Base-by-base conservation (phyloP, 768 basidiomycete species). In the Mycena leptocephala region DNA sequence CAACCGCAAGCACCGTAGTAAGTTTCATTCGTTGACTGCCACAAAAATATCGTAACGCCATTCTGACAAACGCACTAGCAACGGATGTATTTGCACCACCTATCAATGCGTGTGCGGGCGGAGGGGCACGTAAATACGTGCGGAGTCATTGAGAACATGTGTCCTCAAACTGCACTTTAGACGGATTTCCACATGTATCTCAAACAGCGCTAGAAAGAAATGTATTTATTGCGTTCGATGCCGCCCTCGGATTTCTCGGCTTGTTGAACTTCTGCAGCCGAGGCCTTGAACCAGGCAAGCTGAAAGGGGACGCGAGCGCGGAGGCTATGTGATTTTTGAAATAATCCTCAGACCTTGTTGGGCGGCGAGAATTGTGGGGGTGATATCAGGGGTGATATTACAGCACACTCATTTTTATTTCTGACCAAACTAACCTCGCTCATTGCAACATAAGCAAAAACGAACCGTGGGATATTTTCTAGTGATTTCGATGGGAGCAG, bases 51-150 rank as follows among this genome's bases (percentile, higher is more conserved):
- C 11, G 20, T n/a, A 16, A 53, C 10, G 28, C 22, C 13, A 26
- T 58, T 28, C 33, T 70, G 28, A 71, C 48, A 26, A 24, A 24
- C 24, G 22, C 20, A n/a, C 64, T n/a, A 71, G 75, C 13, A 33
- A 43, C 35, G 58, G 46, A 3, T 76, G 75, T 18, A 37, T 30
- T 32, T 76, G 75, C 39, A 48, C 46, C 18, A 66, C 56, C 16
- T n/a, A 6, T 8, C 75, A 65, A 41, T 76, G 75, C 30, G 28
- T 68, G 3, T 76, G 70, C n/a, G 75, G 75, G 13, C 70, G 70
- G 14, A 61, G 70, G 59, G 26, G 59, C n/a, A n/a, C n/a, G n/a
- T n/a, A 59, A 22, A 22, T 37, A 35, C 59, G n/a, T 56, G n/a
- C n/a, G n/a, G n/a, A n/a, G n/a, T n/a, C n/a, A n/a, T n/a, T n/a